Evolutionary conservation across 768 basidiomycete species (phyloP), one percentile per base, ranked within the genome.

Genomic region (Chalciporus sphaerocephalus): DNA sequence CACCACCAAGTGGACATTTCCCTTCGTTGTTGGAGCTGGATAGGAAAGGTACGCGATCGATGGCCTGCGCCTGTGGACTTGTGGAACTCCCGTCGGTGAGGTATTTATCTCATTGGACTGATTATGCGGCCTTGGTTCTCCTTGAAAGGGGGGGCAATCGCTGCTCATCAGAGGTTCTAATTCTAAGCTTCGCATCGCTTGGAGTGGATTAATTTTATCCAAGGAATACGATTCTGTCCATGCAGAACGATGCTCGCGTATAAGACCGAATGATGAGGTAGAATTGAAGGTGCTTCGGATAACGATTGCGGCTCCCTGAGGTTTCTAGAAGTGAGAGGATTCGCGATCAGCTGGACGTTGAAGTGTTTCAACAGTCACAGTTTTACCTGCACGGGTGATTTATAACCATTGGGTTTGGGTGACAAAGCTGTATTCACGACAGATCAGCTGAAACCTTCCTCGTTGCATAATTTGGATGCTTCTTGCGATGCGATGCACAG

Each of bases 21-120:
- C 28, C 12, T 7, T 15, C 6, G 30, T 32, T 7, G 4, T n/a
- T 32, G 30, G 15, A 28, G 28, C 15, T 28, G 15, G 9, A 7
- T 32, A 1, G 6, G 30, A 2, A 3, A 32, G 15, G 13, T 28
- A 28, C 7, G 24, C 5, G 11, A 1, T 7, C 10, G 9, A 27
- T 27, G 2, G 4, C 27, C 13, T 27, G 13, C 27, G 10, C 27
- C 27, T 27, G 10, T 27, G 27, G 27, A 10, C 10, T n/a, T n/a
- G n/a, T n/a, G n/a, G n/a, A n/a, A n/a, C n/a, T 12, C 2, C 8
- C 27, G 13, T 27, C 27, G 10, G 17, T 33, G 48, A 32, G 57
- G 30, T 40, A 6, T 47, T 59, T 58, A 46, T 44, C 36, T 36
- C 30, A 52, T 51, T 38, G 46, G 48, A 16, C n/a, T 37, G n/a